A percentile compares a stretch with the other conserved stretches of the same genome.
phyloP scores from a whole-genome alignment of 768 basidiomycete genomes.

The Psilocybe subaeruginosa region DNA sequence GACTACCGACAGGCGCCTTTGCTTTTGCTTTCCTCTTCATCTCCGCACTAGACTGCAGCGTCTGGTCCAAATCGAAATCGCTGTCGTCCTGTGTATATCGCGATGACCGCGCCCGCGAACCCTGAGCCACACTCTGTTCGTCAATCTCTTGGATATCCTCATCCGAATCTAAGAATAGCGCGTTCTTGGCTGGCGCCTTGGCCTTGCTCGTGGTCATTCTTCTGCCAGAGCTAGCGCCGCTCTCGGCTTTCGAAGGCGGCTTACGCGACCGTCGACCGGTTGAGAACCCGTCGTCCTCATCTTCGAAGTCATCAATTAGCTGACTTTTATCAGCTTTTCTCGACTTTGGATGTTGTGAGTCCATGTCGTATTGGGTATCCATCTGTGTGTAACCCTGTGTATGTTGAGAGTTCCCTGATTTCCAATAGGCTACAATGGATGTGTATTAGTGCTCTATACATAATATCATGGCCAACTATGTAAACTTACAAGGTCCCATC shows the following conservation, averaged over 20 bases:
- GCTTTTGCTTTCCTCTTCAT: not conserved
- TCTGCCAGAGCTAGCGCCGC: constrained; percentile 12
- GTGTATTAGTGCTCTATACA: not conserved
- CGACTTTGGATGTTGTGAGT: constrained; percentile 12
- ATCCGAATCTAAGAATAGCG: constrained; percentile 57
- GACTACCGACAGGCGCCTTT: not conserved
- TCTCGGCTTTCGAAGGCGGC: constrained; percentile 29
- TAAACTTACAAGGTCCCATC: constrained; percentile 48
- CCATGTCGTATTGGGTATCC: constrained; percentile 17
- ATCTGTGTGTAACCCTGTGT: not conserved
- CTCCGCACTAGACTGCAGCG: constrained; percentile 29
- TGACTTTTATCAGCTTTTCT: constrained; percentile 12
- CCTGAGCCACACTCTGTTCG: constrained; percentile 22
- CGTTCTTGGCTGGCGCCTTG: constrained; percentile 35
- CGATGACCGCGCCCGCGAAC: not conserved
- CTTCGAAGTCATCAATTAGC: constrained; percentile 32
- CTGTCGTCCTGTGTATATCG: not conserved
- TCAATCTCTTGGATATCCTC: constrained; percentile 38
- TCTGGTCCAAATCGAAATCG: constrained; percentile 25
- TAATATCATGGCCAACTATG: not conserved
- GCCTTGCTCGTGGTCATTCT: constrained; percentile 23
- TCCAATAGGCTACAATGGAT: constrained; percentile 60
- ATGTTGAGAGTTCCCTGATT: constrained; percentile 33
- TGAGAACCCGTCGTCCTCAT: constrained; percentile 24
- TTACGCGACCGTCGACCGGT: constrained; percentile 26